Conservation (phyloP, 768 basidiomycete species). For the Pleurotus ostreatus region DNA sequence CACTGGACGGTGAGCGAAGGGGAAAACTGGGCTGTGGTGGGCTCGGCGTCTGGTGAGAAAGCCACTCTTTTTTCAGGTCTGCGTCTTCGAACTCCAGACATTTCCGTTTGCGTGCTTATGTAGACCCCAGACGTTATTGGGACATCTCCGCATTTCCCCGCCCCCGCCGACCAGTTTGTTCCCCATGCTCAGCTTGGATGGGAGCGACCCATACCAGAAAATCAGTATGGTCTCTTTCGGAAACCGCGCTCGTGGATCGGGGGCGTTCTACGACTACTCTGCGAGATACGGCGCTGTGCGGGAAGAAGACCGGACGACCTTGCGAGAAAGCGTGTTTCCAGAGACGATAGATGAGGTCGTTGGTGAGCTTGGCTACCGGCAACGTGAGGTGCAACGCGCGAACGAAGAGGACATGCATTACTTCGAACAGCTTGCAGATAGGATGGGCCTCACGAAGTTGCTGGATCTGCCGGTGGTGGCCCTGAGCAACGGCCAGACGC, state of each 20-base stretch:
- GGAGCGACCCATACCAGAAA: constrained; percentile 43
- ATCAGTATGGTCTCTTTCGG: constrained; percentile 65
- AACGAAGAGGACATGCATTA: constrained; percentile 24
- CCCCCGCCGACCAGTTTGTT: constrained; percentile 68
- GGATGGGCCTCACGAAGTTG: constrained; percentile 54
- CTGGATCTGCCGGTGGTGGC: constrained; percentile 85
- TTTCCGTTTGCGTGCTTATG: neutral
- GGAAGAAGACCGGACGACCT: constrained; percentile 78
- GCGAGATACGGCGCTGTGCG: constrained; percentile 87
- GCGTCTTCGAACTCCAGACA: constrained; percentile 10
- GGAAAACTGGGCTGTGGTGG: constrained; percentile 76
- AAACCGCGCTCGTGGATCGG: constrained; percentile 50
- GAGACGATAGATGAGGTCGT: constrained; percentile 34
- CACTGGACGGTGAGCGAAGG: constrained; percentile 57
- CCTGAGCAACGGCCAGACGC: constrained; percentile 88
- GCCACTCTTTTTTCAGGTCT: constrained; percentile 62
- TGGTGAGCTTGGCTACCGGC: constrained; percentile 11
- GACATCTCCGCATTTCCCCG: constrained; percentile 68
- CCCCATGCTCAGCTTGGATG: constrained; percentile 36
- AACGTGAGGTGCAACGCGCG: constrained; percentile 17
- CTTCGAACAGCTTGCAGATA: constrained; percentile 50
- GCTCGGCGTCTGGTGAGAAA: constrained; percentile 61
- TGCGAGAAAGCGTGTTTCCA: constrained; percentile 66
- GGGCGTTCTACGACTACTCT: constrained; percentile 89
- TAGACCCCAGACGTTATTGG: constrained; percentile 54